Evolutionary conservation across 352 stramenopile species (phyloP).

Genomic region (Phytophthora ramorum): DNA sequence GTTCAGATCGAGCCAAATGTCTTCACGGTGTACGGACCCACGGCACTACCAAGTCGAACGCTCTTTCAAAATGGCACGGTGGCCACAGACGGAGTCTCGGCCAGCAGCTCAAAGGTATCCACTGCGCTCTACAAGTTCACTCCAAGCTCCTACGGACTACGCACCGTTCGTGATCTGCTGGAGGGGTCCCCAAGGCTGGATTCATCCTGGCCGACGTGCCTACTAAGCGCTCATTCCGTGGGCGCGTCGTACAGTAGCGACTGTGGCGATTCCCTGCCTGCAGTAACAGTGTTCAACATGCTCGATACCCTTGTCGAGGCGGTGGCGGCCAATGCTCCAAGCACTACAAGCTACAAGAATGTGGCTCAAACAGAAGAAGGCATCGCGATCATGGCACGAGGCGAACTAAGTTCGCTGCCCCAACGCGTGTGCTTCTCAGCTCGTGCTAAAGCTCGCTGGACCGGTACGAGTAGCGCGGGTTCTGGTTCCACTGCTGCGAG

Average conservation of each 20-base stretch:
- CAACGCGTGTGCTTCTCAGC: constrained; percentile 59
- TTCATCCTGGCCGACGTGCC: constrained; percentile 23
- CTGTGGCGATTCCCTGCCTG: constrained; percentile 33
- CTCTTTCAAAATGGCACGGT: constrained; percentile 38
- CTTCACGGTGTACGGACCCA: constrained; percentile 53
- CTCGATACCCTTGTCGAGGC: constrained; percentile 49
- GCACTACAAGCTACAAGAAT: constrained; percentile 63
- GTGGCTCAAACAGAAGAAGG: constrained; percentile 49
- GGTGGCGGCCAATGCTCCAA: constrained; percentile 43
- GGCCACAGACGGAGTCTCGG: constrained; percentile 4
- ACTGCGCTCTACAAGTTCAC: constrained; percentile 50
- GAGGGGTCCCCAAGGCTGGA: constrained; percentile 22
- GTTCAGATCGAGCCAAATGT: constrained; percentile 60
- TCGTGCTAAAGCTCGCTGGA: constrained; percentile 57
- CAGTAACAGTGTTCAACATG: constrained; percentile 46
- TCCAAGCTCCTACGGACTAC: constrained; percentile 55
- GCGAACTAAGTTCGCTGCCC: constrained; percentile 50
- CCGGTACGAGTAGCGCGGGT: constrained; percentile 42
- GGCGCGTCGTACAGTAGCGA: constrained; percentile 36
- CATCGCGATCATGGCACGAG: constrained; percentile 45
- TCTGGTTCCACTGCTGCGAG: constrained; percentile 27
- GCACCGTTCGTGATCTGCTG: constrained; percentile 41
- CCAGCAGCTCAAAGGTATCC: constrained; percentile 19
- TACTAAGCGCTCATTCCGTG: constrained; percentile 32
- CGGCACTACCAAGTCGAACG: constrained; percentile 32